Evolutionary conservation across 164 flowering plant species (phyloP).

Genomic region (Protea cynaroides): DNA sequence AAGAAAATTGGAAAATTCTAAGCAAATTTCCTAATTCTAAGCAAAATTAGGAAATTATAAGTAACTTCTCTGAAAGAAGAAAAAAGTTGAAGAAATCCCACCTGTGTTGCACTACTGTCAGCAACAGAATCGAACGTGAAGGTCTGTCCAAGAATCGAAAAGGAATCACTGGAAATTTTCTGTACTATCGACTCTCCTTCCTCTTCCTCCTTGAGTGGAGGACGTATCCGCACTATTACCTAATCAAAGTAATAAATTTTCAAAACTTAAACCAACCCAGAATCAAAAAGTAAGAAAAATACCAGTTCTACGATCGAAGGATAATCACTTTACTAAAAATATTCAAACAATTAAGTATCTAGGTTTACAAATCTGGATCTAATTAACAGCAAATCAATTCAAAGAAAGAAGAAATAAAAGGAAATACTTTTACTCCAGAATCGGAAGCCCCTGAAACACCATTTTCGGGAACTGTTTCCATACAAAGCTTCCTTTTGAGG

Average conservation of each 20-base stretch:
- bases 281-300: background rate
- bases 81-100: conserved; percentile 5
- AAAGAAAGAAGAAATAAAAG: background rate
- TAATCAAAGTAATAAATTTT: conserved; percentile 9
- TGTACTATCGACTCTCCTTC: conserved; percentile 63
- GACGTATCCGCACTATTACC: conserved; percentile 89
- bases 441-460: conserved; percentile 32
- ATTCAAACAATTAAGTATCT: background rate
- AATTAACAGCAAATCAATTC: background rate
- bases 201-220: conserved; percentile 59
- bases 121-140: conserved; percentile 90
- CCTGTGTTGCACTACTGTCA: conserved; percentile 77
- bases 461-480: conserved; percentile 45
- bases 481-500: conserved; percentile 60
- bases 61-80: background rate
- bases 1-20: background rate
- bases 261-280: background rate
- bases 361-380: background rate
- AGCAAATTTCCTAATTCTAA: background rate
- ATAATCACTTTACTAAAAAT: too few relatives aligned
- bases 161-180: conserved; percentile 55
- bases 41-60: too few relatives aligned
- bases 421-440: conserved; percentile 74
- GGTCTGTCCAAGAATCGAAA: conserved; percentile 62
- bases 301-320: background rate